phyloP scores from a whole-genome alignment of 2,329 filamentous ascomycete genomes.

The Metarhizium brunneum region DNA sequence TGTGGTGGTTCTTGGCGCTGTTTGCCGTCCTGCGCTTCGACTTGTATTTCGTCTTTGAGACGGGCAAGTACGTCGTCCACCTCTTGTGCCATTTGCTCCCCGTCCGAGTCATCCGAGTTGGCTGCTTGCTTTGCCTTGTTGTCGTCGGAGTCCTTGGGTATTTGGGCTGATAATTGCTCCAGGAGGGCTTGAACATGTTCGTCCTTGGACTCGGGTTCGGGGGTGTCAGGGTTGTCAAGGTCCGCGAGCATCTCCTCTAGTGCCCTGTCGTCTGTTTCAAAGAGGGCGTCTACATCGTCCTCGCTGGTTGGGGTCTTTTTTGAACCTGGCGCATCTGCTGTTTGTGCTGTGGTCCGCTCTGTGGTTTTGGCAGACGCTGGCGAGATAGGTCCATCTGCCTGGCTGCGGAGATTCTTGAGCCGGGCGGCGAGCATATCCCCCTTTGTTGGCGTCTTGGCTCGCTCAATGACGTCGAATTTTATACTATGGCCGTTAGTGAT shows the following conservation, averaged over 20 bases:
- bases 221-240: constrained; percentile 26
- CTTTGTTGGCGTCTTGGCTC: constrained; percentile 31
- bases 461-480: constrained; percentile 29
- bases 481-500: constrained; percentile 10
- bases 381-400: constrained; percentile 18
- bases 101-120: constrained; percentile 38
- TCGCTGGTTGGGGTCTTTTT: constrained; percentile 6
- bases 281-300: constrained; percentile 28
- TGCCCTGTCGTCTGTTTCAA: constrained; percentile 41
- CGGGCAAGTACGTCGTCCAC: constrained; percentile 35
- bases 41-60: constrained; percentile 35
- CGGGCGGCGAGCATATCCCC: constrained; percentile 44
- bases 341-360: neutral
- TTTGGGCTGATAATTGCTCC: constrained; percentile 24
- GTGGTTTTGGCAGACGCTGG: constrained; percentile 6
- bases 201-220: constrained; percentile 15
- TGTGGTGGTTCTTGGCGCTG: neutral
- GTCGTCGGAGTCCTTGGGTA: constrained; percentile 16
- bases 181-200: constrained; percentile 26
- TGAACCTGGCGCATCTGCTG: neutral
- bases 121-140: constrained; percentile 6
- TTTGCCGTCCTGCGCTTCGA: constrained; percentile 16
- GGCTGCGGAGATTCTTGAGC: constrained; percentile 39
- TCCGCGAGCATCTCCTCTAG: constrained; percentile 42
- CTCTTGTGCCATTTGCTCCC: constrained; percentile 36